Conservation (phyloP, 2,329 filamentous ascomycete genomes). For the Ceratocystis colombiana region DNA sequence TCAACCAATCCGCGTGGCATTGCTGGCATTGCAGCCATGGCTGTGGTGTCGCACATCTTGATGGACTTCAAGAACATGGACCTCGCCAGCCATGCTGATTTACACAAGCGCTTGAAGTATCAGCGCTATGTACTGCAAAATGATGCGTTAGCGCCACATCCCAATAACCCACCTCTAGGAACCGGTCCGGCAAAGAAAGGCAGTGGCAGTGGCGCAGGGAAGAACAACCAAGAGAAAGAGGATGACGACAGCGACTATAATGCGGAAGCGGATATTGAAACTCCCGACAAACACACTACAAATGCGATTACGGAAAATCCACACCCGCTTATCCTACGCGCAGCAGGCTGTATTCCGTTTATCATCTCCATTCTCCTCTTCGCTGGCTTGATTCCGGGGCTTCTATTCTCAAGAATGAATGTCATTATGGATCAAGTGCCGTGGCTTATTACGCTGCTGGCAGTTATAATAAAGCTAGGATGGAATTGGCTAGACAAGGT, state of each 20-base stretch:
- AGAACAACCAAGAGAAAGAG: not conserved
- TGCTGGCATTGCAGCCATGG: constrained; percentile 64
- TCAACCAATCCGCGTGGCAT: constrained; percentile 61
- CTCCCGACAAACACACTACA: constrained; percentile 27
- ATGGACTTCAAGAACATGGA: constrained; percentile 66
- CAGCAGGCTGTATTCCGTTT: constrained; percentile 50
- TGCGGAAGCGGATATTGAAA: not conserved
- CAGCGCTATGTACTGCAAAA: constrained; percentile 61
- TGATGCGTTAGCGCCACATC: constrained; percentile 58
- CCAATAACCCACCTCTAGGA: constrained; percentile 37
- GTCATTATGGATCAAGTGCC: constrained; percentile 39
- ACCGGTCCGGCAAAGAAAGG: not conserved
- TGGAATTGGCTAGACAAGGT: constrained; percentile 61
- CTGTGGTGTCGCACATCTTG: constrained; percentile 60
- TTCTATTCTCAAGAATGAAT: constrained; percentile 43
- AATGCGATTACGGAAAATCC: constrained; percentile 48
- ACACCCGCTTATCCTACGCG: constrained; percentile 58
- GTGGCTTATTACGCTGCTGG: constrained; percentile 55
- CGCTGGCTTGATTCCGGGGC: constrained; percentile 46
- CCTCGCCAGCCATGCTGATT: constrained; percentile 53
- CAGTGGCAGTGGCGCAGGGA: no score
- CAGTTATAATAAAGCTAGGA: constrained; percentile 55
- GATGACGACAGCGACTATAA: constrained; percentile 4
- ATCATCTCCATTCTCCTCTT: constrained; percentile 49
- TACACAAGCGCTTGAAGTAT: constrained; percentile 56